phyloP scores from a whole-genome alignment of 2,329 filamentous ascomycete species.

The Diaporthe ilicicola region DNA sequence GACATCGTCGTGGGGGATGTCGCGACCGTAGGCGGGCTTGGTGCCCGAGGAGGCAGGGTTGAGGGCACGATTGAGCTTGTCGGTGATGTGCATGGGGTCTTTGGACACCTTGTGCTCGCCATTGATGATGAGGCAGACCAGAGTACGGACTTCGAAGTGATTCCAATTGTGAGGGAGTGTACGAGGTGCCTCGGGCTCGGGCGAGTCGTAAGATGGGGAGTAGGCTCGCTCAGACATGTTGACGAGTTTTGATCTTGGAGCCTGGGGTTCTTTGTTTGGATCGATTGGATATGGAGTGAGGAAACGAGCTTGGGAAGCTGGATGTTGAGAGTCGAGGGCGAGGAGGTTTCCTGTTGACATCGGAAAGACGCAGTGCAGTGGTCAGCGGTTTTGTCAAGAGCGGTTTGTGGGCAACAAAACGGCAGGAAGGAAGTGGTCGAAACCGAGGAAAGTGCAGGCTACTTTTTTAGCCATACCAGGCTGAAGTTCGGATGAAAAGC shows the following conservation, averaged over 20 bases:
- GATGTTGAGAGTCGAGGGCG: too few relatives aligned
- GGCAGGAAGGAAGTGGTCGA: not conserved
- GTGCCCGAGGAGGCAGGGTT: conserved; percentile 19
- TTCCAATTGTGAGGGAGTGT: conserved; percentile 9
- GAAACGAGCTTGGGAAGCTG: not conserved
- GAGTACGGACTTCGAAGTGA: conserved; percentile 29
- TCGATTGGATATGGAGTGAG: too few relatives aligned
- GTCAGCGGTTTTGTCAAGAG: too few relatives aligned
- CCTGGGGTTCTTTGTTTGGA: not conserved
- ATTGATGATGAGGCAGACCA: conserved; percentile 32
- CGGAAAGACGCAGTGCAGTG: not conserved
- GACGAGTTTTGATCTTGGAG: not conserved
- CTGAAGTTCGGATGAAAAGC: not conserved
- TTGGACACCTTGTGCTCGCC: conserved; percentile 15
- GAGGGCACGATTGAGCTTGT: conserved; percentile 30
- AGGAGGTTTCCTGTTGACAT: not conserved
- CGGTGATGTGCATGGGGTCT: conserved; percentile 24
- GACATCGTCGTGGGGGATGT: conserved; percentile 26
- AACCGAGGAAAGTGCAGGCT: not conserved
- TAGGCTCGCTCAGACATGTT: not conserved
- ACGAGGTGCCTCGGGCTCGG: not conserved
- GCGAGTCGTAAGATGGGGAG: conserved; percentile 8
- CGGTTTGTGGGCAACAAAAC: not conserved
- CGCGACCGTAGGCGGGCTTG: conserved; percentile 14
- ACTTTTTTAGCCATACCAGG: not conserved